phyloP scores from a whole-genome alignment of 1,284 basidiomycete species.

The Melampsora americana region DNA sequence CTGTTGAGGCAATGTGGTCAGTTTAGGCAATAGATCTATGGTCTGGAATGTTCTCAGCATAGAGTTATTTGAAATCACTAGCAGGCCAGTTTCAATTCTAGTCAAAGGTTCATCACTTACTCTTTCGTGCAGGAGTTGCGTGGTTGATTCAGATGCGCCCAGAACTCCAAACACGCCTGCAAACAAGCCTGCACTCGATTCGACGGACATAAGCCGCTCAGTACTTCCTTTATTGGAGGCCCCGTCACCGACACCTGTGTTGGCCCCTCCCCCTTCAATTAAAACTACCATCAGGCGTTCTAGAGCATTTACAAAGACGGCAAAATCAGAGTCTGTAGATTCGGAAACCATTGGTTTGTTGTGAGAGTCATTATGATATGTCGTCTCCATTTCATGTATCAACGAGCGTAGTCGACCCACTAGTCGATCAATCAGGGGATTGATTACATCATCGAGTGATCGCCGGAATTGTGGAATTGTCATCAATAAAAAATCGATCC shows the following conservation, averaged over 20 bases:
- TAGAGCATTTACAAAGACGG: constrained; percentile 75
- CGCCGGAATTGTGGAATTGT: constrained; percentile 77
- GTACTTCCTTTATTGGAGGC: constrained; percentile 55
- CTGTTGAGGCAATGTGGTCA: constrained; percentile 14
- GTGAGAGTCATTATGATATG: constrained; percentile 55
- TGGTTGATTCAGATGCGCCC: constrained; percentile 26
- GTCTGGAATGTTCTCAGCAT: background rate
- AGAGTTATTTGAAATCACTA: background rate
- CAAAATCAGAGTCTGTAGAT: constrained; percentile 75
- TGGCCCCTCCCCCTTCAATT: constrained; percentile 56
- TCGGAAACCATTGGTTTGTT: constrained; percentile 42
- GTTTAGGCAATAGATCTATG: constrained; percentile 12
- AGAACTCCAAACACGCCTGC: constrained; percentile 72
- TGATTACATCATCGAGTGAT: constrained; percentile 61
- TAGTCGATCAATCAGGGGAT: constrained; percentile 74
- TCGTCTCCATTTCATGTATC: constrained; percentile 60
- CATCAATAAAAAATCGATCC: constrained; percentile 94
- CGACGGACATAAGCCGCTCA: constrained; percentile 47
- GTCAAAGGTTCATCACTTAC: background rate
- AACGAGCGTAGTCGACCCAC: constrained; percentile 68
- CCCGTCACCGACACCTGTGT: constrained; percentile 55
- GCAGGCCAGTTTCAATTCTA: too few species aligned
- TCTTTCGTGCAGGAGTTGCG: constrained; percentile 17
- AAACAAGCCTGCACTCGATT: constrained; percentile 60
- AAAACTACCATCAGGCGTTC: constrained; percentile 68